Conservation (phyloP, 2,329 filamentous ascomycete genomes). For the Geosmithia morbida region DNA sequence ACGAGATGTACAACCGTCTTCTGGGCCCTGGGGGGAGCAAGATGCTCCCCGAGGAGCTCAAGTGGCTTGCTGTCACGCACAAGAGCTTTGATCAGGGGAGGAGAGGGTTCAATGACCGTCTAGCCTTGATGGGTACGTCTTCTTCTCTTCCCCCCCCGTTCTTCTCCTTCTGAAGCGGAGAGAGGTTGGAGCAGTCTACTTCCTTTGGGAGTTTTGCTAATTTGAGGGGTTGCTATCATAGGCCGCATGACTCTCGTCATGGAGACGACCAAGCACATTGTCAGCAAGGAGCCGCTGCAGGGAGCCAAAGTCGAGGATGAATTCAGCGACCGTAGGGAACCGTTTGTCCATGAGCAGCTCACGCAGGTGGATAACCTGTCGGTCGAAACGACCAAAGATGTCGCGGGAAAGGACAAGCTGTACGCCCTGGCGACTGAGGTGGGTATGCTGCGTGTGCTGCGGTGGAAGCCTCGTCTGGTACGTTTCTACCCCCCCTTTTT, state of each 20-base stretch:
- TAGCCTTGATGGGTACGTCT: slow-evolving; percentile 69
- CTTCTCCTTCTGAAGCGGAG: no score
- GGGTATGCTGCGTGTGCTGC: slow-evolving; percentile 58
- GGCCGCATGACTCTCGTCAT: slow-evolving; percentile 21
- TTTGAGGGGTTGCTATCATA: slow-evolving; percentile 2
- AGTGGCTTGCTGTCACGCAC: slow-evolving; percentile 94
- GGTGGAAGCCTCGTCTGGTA: slow-evolving; percentile 83
- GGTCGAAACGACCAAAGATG: slow-evolving; percentile 38
- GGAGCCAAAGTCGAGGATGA: slow-evolving; percentile 21
- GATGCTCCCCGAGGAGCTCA: slow-evolving; percentile 76
- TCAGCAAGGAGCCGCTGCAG: slow-evolving; percentile 15
- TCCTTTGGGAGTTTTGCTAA: no score
- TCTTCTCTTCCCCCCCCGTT: no score
- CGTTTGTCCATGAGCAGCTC: slow-evolving; percentile 58
- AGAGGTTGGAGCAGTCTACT: no score
- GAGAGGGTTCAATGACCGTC: slow-evolving; percentile 83
- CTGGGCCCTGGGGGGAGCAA: slow-evolving; percentile 59
- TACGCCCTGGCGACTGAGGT: slow-evolving; percentile 53
- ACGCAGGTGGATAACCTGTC: slow-evolving; percentile 61
- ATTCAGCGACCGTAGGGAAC: slow-evolving; percentile 35
- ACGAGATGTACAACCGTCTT: slow-evolving; percentile 64
- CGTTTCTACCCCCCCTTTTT: slow-evolving; percentile 11
- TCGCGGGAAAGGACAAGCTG: slow-evolving; percentile 52
- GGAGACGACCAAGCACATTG: slow-evolving; percentile 22
- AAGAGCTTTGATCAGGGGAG: slow-evolving; percentile 96